Conservation (phyloP, 2,329 filamentous ascomycete genomes). For the Botrytis squamosa region DNA sequence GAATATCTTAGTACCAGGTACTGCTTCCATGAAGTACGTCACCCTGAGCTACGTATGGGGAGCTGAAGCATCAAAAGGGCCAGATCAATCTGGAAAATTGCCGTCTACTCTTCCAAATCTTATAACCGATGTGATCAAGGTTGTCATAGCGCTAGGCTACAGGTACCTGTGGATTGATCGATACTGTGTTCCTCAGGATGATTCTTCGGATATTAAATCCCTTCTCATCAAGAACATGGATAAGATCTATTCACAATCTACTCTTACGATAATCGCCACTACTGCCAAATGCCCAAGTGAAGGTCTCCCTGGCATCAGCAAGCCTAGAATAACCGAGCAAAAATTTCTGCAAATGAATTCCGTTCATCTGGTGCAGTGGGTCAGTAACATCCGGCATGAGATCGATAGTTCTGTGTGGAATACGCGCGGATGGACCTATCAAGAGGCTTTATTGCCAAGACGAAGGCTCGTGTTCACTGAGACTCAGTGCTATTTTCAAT, state of each 20-base stretch:
- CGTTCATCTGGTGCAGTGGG: neutral
- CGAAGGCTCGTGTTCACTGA: neutral
- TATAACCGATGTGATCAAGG: neutral
- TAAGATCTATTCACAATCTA: neutral
- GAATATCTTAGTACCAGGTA: neutral
- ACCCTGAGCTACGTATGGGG: neutral
- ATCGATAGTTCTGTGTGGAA: neutral
- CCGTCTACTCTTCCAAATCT: neutral
- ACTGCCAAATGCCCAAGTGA: neutral
- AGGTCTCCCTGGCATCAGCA: neutral
- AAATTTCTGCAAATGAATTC: neutral
- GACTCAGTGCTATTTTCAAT: neutral
- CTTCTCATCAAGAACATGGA: neutral
- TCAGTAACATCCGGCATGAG: neutral
- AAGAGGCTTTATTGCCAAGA: neutral
- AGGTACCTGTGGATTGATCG: neutral
- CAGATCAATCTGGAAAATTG: neutral
- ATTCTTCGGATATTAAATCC: neutral
- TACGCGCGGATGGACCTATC: neutral
- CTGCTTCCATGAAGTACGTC: neutral
- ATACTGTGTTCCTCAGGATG: neutral
- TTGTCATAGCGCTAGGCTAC: neutral
- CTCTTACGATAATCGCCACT: neutral
- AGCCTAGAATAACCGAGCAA: fast-evolving
- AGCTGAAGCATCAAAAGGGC: neutral